Percentiles rank a stretch among this genome's conserved stretches.
phyloP scores from a whole-genome alignment of 2,329 filamentous ascomycete species.

The Emmonsiellopsis sp. region DNA sequence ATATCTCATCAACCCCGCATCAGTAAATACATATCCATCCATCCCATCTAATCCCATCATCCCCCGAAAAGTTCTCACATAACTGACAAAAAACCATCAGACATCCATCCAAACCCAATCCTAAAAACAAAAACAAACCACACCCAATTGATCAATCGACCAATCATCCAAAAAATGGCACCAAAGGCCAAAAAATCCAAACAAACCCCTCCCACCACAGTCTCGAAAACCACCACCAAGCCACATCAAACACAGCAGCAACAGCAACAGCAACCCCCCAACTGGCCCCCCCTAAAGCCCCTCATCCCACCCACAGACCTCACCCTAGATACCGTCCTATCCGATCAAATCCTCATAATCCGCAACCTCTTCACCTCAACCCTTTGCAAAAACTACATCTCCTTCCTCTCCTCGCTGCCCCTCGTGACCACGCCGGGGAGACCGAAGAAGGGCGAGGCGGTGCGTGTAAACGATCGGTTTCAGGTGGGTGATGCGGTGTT shows the following conservation, averaged over 20 bases:
- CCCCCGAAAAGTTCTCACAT: no score
- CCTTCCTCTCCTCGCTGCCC: slow-evolving; percentile 62
- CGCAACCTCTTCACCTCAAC: slow-evolving; percentile 64
- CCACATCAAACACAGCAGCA: background rate
- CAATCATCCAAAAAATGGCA: slow-evolving; percentile 1
- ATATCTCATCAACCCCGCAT: no score
- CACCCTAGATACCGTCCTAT: slow-evolving; percentile 47
- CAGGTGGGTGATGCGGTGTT: slow-evolving; percentile 70
- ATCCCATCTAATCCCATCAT: no score
- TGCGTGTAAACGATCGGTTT: slow-evolving; percentile 82
- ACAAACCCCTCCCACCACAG: background rate
- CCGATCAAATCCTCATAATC: slow-evolving; percentile 63
- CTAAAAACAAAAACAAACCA: no score
- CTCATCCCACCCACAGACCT: slow-evolving; percentile 59
- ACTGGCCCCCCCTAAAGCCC: slow-evolving; percentile 66
- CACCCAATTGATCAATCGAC: no score
- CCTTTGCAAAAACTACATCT: slow-evolving; percentile 67
- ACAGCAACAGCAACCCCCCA: slow-evolving; percentile 13
- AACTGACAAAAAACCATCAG: no score
- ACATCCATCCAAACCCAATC: no score
- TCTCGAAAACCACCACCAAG: background rate
- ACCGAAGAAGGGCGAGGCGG: slow-evolving; percentile 70
- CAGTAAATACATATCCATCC: no score
- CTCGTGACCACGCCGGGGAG: slow-evolving; percentile 68
- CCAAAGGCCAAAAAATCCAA: slow-evolving; percentile 5